Percentiles rank a stretch among this genome's conserved stretches.
These are phyloP conservation scores for Populus euphratica DNA, from an alignment of 345 rosid species.

Conservation along the genomic window DNA sequence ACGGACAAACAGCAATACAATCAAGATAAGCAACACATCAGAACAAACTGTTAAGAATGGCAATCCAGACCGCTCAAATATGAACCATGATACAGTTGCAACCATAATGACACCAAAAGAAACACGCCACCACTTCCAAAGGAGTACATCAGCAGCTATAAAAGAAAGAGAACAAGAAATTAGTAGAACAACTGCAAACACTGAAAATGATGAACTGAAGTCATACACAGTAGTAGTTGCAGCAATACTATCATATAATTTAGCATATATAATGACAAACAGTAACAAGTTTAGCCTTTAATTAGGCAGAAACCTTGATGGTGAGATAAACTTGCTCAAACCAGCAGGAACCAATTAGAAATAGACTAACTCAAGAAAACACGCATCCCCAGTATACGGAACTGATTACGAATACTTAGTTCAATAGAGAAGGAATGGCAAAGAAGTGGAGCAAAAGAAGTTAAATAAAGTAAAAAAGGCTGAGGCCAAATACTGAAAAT, in stretches of 20 bases:
- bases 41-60: constrained; percentile 79
- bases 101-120: constrained; percentile 63
- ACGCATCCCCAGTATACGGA: neutral
- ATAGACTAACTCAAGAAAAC: neutral
- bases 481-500: neutral
- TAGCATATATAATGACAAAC: neutral
- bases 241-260: neutral
- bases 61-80: constrained; percentile 71
- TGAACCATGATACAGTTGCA: constrained; percentile 85
- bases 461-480: neutral
- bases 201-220: neutral
- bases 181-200: neutral
- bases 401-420: neutral
- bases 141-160: constrained; percentile 68
- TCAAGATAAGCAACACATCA: constrained; percentile 63
- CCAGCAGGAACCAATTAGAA: neutral
- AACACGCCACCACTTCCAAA: constrained; percentile 64
- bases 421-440: neutral
- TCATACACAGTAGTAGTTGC: neutral
- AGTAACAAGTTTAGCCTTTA: neutral
- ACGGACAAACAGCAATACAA: constrained; percentile 46
- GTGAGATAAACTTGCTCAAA: neutral
- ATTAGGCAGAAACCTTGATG: neutral
- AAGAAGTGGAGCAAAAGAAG: neutral
- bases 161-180: constrained; percentile 4